These are phyloP conservation scores for Paramyrothecium sp. DNA, from an alignment of 2,329 filamentous ascomycete genomes.

Conservation along the genomic window DNA sequence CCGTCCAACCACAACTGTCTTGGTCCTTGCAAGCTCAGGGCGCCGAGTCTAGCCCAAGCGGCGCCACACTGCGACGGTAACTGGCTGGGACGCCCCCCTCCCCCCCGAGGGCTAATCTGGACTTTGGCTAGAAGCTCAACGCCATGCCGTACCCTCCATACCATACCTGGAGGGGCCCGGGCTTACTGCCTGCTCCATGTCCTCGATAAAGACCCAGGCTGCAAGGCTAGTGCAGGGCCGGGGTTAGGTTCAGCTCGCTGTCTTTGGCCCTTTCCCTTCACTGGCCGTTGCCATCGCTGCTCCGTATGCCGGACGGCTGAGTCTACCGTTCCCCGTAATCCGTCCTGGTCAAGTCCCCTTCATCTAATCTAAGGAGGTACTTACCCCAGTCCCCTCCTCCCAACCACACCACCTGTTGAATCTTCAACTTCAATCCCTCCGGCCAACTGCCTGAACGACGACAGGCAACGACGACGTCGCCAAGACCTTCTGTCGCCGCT, in stretches of 20 bases:
- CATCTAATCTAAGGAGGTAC: neutral
- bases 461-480: neutral
- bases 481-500: neutral
- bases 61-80: neutral
- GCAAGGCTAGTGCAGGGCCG: neutral
- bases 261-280: neutral
- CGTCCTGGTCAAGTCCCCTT: neutral
- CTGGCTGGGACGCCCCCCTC: neutral
- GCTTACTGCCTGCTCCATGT: neutral
- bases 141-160: neutral
- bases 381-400: neutral
- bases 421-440: neutral
- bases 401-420: neutral
- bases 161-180: neutral
- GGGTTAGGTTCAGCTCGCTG: neutral
- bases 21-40: neutral
- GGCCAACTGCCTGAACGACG: neutral
- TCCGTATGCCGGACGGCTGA: neutral
- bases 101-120: neutral
- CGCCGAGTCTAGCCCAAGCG: neutral
- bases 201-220: neutral
- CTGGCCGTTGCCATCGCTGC: neutral
- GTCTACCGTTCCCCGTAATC: neutral
- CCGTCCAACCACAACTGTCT: neutral
- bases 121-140: neutral